Conservation (phyloP, 2,329 filamentous ascomycete species). For the Fusarium hostae region DNA sequence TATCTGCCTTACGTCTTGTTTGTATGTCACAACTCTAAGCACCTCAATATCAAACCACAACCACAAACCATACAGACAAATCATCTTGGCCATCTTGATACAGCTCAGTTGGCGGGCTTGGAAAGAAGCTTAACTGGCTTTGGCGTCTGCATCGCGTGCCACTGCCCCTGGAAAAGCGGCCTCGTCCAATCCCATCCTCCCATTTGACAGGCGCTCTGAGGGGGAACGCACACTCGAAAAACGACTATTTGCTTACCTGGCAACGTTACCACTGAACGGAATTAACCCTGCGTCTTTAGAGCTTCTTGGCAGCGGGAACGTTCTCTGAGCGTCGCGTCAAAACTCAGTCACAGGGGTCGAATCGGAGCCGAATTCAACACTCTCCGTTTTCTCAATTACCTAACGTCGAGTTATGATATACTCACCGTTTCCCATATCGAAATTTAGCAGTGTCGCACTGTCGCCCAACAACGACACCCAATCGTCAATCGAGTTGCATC, state of each 20-base stretch:
- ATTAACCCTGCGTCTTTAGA: slow-evolving; percentile 29
- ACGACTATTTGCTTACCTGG: slow-evolving; percentile 16
- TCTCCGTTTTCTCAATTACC: slow-evolving; percentile 20
- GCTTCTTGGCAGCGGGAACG: slow-evolving; percentile 37
- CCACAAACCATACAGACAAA: not conserved
- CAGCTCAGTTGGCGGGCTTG: slow-evolving; percentile 6
- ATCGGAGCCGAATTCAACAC: slow-evolving; percentile 23
- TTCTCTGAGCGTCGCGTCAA: slow-evolving; percentile 16
- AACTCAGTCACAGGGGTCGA: slow-evolving; percentile 16
- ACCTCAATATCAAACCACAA: not conserved
- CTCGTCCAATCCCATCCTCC: slow-evolving; percentile 30
- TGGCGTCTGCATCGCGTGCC: slow-evolving; percentile 40
- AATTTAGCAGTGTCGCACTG: slow-evolving; percentile 8
- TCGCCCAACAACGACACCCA: slow-evolving; percentile 13
- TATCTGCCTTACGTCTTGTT: slow-evolving; percentile 1
- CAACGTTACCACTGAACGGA: slow-evolving; percentile 29
- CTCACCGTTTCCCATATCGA: slow-evolving; percentile 20
- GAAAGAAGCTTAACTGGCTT: slow-evolving; percentile 45
- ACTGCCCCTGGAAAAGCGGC: slow-evolving; percentile 40
- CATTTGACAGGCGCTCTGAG: slow-evolving; percentile 38
- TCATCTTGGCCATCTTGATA: slow-evolving; percentile 4
- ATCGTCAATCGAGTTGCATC: slow-evolving; percentile 13
- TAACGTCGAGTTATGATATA: slow-evolving; percentile 13
- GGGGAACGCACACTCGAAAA: slow-evolving; percentile 5
- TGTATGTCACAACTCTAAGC: not conserved